Evolutionary conservation across 768 basidiomycete genomes (phyloP).

Genomic region (Kwoniella botswanensis): DNA sequence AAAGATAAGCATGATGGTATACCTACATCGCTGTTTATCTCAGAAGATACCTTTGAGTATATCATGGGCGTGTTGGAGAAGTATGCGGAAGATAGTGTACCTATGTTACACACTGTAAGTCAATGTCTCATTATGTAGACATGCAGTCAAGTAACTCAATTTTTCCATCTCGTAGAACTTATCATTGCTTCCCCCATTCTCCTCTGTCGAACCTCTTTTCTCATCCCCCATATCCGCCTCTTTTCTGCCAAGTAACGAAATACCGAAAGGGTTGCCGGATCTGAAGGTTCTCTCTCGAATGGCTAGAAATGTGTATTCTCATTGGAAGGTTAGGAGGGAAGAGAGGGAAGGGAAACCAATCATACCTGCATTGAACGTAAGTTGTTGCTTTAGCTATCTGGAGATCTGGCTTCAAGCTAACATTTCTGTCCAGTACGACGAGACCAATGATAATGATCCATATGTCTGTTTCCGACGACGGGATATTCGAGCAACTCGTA

Average conservation of each 20-base stretch:
- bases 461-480: conserved; percentile 97
- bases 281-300: conserved; percentile 69
- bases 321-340: conserved; percentile 85
- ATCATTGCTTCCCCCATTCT: conserved; percentile 57
- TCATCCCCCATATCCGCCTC: conserved; percentile 66
- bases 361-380: conserved; percentile 84
- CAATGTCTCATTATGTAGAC: neutral
- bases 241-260: conserved; percentile 70
- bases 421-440: conserved; percentile 69
- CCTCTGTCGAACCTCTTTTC: conserved; percentile 67
- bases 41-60: conserved; percentile 91
- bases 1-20: conserved; percentile 75
- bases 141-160: neutral
- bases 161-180: conserved; percentile 51
- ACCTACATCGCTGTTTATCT: conserved; percentile 63
- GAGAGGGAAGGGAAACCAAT: conserved; percentile 82
- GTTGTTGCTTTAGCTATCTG: conserved; percentile 46
- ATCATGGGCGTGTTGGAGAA: conserved; percentile 95
- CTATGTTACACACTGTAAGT: conserved; percentile 85
- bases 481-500: conserved; percentile 90
- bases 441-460: conserved; percentile 85
- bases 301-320: conserved; percentile 76
- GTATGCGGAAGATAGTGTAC: conserved; percentile 83
- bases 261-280: conserved; percentile 73
- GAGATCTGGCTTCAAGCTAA: neutral